Evolutionary conservation across 768 basidiomycete species (phyloP), one percentile per base, ranked within the genome.

Genomic region (Chlorophyllum brunneum): DNA sequence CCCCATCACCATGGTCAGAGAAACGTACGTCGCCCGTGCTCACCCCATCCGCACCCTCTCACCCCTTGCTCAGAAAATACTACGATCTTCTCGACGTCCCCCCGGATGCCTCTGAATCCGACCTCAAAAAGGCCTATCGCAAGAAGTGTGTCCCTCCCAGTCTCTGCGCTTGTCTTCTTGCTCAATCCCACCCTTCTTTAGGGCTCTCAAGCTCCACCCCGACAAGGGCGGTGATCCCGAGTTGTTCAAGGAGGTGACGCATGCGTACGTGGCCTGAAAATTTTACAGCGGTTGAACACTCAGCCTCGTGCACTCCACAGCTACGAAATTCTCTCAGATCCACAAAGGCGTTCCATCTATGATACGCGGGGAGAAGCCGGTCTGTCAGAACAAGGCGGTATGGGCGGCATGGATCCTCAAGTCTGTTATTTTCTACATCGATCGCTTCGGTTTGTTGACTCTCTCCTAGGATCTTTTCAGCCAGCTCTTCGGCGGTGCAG

Each of bases 211-310:
- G 52, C 70, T 92, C 58, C 92, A 94, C 66, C 92, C 92, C 18
- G 92, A 94, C 79, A 95, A 95, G 71, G 93, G 94, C 41, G 94
- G 94, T 52, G 95, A 97, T 62, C 93, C 93, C 22, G 95, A 98
- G 69, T 69, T 89, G 48, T 98, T 98, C 85, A 98, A 98, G 66
- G 92, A 98, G 66, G 88, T 98, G 31, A 95, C 92, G 8, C 92
- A 93, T 74, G 92, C 92, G 88, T 93, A 77, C 56, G 91, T 79
- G n/a, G 20, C 38, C 55, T 18, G 13, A 11, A 4, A 24, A 6
- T 30, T 20, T 31, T 20, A 30, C 29, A n/a, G n/a, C n/a, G n/a
- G n/a, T n/a, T 7, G 10, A 38, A 7, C 16, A 5, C 36, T 18
- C 34, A 33, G 22, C 30, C 51, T 46, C 48, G 38, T 24, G 20